These are phyloP conservation scores for Torulaspora delbrueckii DNA, from an alignment of 805 yeast species.

Conservation along the genomic window DNA sequence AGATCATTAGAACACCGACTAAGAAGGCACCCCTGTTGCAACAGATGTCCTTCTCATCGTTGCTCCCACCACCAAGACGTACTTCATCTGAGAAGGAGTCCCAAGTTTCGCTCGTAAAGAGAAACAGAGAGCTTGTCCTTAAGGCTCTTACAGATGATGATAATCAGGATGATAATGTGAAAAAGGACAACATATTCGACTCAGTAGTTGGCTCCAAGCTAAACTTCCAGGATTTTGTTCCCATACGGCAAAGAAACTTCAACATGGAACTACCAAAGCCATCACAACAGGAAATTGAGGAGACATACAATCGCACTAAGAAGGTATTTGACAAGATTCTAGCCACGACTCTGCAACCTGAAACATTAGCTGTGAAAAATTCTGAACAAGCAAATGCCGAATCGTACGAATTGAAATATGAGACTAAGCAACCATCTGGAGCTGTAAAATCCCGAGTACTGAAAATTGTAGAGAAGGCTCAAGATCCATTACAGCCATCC, in stretches of 20 bases:
- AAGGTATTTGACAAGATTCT: slow-evolving; percentile 49
- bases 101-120: neutral
- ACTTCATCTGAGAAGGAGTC: neutral
- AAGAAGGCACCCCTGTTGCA: neutral
- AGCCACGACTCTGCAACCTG: slow-evolving; percentile 38
- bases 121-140: slow-evolving; percentile 4
- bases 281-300: slow-evolving; percentile 41
- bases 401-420: slow-evolving; percentile 44
- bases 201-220: slow-evolving; percentile 21
- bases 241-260: slow-evolving; percentile 47
- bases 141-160: slow-evolving; percentile 9
- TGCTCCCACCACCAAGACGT: slow-evolving; percentile 26
- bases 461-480: slow-evolving; percentile 47
- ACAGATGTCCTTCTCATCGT: slow-evolving; percentile 22
- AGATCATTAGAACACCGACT: neutral
- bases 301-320: slow-evolving; percentile 52
- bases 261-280: slow-evolving; percentile 43
- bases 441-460: slow-evolving; percentile 43
- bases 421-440: slow-evolving; percentile 38
- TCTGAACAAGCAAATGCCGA: slow-evolving; percentile 29
- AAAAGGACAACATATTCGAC: slow-evolving; percentile 15
- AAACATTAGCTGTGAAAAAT: slow-evolving; percentile 18
- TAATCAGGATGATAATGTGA: slow-evolving; percentile 1
- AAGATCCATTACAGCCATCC: slow-evolving; percentile 86
- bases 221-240: slow-evolving; percentile 54